These are phyloP conservation scores for Arachnomyces sp. DNA, from an alignment of 2,329 filamentous ascomycete genomes.

Conservation along the genomic window DNA sequence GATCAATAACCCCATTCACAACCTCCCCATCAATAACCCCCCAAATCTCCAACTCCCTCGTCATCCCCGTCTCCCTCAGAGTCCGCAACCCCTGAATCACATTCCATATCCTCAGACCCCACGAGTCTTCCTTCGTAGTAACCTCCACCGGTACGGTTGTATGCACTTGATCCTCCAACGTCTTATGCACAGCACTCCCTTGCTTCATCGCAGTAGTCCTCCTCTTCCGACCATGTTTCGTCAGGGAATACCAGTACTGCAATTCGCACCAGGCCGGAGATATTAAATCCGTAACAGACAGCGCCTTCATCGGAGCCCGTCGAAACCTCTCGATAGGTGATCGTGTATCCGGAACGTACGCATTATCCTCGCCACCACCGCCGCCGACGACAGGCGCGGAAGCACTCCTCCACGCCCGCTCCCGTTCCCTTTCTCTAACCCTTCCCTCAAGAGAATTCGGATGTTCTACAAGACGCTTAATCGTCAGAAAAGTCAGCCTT, in stretches of 20 bases:
- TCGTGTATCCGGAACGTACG: constrained; percentile 34
- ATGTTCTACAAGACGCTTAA: constrained; percentile 56
- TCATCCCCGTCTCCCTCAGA: constrained; percentile 61
- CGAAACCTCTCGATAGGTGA: constrained; percentile 73
- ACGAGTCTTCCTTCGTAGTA: constrained; percentile 68
- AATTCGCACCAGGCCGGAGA: constrained; percentile 93
- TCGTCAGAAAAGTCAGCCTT: constrained; percentile 52
- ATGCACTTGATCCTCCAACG: constrained; percentile 79
- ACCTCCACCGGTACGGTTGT: constrained; percentile 66
- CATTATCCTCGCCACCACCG: constrained; percentile 7
- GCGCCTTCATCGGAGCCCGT: constrained; percentile 64
- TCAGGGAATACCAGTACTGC: constrained; percentile 84
- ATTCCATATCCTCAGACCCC: constrained; percentile 83
- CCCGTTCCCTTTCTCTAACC: constrained; percentile 21
- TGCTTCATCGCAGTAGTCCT: constrained; percentile 75
- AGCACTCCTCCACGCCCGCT: constrained; percentile 19
- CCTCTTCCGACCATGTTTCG: constrained; percentile 65
- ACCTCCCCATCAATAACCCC: constrained; percentile 73
- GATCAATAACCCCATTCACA: constrained; percentile 84
- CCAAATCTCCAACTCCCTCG: constrained; percentile 76
- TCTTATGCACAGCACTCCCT: constrained; percentile 71
- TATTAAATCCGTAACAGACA: constrained; percentile 82
- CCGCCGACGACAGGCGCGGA: constrained; percentile 13
- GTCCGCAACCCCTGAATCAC: constrained; percentile 76
- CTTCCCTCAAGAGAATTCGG: constrained; percentile 29